Evolutionary conservation across 116 monocot genomes (phyloP).

Genomic region (Iris pallida): DNA sequence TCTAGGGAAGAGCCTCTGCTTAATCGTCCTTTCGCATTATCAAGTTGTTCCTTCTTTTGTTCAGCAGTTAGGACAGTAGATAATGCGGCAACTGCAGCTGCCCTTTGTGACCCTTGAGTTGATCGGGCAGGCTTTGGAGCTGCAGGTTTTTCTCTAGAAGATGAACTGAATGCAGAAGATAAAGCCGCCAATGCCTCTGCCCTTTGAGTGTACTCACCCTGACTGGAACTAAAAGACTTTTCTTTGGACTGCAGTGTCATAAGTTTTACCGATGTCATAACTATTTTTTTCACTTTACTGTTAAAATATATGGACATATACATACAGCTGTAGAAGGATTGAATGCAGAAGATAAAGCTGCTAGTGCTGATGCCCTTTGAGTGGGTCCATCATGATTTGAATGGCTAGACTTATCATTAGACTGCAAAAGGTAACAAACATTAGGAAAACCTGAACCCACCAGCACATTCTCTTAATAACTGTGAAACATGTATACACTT

Average conservation of each 20-base stretch:
- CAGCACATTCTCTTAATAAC: no score
- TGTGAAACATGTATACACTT: no score
- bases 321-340: slow-evolving; percentile 38
- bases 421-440: slow-evolving; percentile 22
- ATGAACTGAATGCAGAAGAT: slow-evolving; percentile 80
- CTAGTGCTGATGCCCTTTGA: slow-evolving; percentile 95
- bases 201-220: slow-evolving; percentile 82
- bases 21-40: slow-evolving; percentile 25
- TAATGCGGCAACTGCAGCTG: slow-evolving; percentile 95
- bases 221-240: slow-evolving; percentile 24
- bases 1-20: slow-evolving; percentile 47
- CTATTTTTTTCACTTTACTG: no score
- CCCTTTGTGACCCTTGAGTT: slow-evolving; percentile 81
- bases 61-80: slow-evolving; percentile 89
- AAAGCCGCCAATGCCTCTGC: slow-evolving; percentile 96
- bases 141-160: slow-evolving; percentile 38
- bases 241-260: slow-evolving; percentile 34
- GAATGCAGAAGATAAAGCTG: slow-evolving; percentile 88
- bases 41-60: slow-evolving; percentile 53
- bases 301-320: neutral
- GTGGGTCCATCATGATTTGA: slow-evolving; percentile 59
- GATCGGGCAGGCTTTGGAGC: slow-evolving; percentile 34
- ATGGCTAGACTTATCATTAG: slow-evolving; percentile 30
- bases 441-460: neutral
- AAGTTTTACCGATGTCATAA: neutral